A percentile compares a stretch with the other conserved stretches of the same genome.
These are phyloP conservation scores for Naganishia liquefaciens DNA, from an alignment of 1,284 basidiomycete species.

Conservation along the genomic window DNA sequence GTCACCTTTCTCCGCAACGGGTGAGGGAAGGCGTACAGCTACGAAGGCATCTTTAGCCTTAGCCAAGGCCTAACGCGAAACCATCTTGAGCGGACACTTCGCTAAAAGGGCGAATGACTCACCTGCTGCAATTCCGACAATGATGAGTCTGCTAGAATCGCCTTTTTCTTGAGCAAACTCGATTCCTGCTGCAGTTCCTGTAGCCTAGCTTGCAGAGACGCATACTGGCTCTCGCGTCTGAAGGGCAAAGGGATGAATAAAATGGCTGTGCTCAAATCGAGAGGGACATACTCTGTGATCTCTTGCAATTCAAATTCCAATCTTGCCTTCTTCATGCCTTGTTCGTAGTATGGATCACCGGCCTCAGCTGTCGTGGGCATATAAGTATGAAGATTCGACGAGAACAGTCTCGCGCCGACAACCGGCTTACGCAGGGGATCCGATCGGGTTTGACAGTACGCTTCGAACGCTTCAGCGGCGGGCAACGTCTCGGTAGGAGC, in stretches of 20 bases:
- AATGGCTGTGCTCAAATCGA: neutral
- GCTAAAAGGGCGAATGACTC: neutral
- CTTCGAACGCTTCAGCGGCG: constrained; percentile 9
- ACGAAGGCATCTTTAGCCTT: constrained; percentile 13
- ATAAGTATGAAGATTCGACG: no score
- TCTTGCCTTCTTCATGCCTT: constrained; percentile 12
- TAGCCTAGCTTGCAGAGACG: constrained; percentile 6
- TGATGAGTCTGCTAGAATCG: constrained; percentile 14
- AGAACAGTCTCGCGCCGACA: no score
- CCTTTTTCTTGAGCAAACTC: constrained; percentile 17
- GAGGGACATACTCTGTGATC: constrained; percentile 4
- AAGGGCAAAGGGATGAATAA: no score
- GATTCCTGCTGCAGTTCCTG: constrained; percentile 3
- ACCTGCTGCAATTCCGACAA: constrained; percentile 19
- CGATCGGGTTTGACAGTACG: constrained; percentile 9
- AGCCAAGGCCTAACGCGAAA: neutral
- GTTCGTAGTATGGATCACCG: constrained; percentile 18
- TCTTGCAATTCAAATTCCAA: constrained; percentile 18
- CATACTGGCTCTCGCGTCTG: constrained; percentile 16
- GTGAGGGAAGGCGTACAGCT: neutral
- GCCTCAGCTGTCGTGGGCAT: no score
- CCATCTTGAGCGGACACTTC: neutral
- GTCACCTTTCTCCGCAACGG: neutral
- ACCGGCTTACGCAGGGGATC: constrained; percentile 10
- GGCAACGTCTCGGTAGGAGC: neutral